Base-by-base conservation (phyloP, 768 basidiomycete genomes). In the Tricholoma matsutake region DNA sequence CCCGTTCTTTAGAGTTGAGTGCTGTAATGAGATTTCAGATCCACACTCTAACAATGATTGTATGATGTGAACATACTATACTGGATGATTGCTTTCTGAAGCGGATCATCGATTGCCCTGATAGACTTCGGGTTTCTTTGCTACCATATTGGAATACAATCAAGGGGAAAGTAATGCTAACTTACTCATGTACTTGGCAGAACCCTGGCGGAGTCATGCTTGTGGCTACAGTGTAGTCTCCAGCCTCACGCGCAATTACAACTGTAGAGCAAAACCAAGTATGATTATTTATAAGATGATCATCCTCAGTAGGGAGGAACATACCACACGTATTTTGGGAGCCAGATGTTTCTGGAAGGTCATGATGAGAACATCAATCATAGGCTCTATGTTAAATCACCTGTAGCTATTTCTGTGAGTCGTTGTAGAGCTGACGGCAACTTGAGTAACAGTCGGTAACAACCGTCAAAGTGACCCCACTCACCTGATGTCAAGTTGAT, bases 161-260 rank as follows among this genome's bases (percentile, higher is more conserved):
- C 47, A 28, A 56, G 41, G 35, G 37, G 20, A 20, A 59, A 34
- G 32, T 35, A 6, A 31, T 18, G 16, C 6, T 31, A 6, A 76
- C 86, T 55, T 65, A 89, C 88, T 89, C 88, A 63, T 85, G 85
- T 14, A 89, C 86, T 68, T 85, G 83, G 70, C 87, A 89, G 7
- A 72, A 74, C 31, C 82, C 83, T 16, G 86, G 85, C 16, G 81
- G 79, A 20, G 71, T 71, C 81, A 88, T 85, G 64, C 83, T 86
- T 13, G 88, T 89, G 1, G 86, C 86, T 4, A 90, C 81, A 5
- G 82, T 84, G 70, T 88, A 88, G 64, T 90, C 88, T 6, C 88
- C 88, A 10, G 82, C 85, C 67, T 89, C 87, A 2, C 84, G 78
- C 0, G 86, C 84, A 61, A 90, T 85, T 11, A 87, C 85, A 34